Evolutionary conservation across 176 grass and related monocot species (phyloP).

Genomic region (Triticum monococcum): DNA sequence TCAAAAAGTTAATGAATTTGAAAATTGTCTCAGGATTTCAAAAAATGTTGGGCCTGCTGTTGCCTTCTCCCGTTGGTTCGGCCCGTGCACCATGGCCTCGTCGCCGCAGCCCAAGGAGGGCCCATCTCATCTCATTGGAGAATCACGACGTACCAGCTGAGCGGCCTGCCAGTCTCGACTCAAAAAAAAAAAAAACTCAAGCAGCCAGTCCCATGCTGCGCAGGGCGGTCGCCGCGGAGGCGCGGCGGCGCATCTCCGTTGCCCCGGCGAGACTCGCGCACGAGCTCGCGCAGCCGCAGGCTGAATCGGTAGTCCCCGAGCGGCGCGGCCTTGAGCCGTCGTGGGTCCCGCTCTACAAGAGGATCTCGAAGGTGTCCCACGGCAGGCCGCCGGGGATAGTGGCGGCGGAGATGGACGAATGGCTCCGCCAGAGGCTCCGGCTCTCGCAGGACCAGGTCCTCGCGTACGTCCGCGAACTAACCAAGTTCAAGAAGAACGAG

Average conservation of each 20-base stretch:
- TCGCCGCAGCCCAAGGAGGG: too few relatives aligned
- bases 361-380: constrained; percentile 4
- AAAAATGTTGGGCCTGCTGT: too few relatives aligned
- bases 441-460: constrained; percentile 17
- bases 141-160: too few relatives aligned
- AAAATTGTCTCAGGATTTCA: too few relatives aligned
- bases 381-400: constrained; percentile 11
- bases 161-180: too few relatives aligned
- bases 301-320: background rate
- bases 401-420: constrained; percentile 28
- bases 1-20: too few relatives aligned
- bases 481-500: background rate
- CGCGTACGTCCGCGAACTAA: constrained; percentile 34
- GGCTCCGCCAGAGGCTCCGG: constrained; percentile 10
- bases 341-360: constrained; percentile 21
- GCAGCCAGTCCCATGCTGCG: constrained; percentile 3
- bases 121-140: too few relatives aligned
- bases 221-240: background rate
- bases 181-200: too few relatives aligned
- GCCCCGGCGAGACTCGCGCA: background rate
- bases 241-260: background rate
- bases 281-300: background rate
- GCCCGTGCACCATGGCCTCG: too few relatives aligned
- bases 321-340: background rate
- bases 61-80: too few relatives aligned